phyloP scores from a whole-genome alignment of 352 stramenopile species.

The Pythium phragmitis region DNA sequence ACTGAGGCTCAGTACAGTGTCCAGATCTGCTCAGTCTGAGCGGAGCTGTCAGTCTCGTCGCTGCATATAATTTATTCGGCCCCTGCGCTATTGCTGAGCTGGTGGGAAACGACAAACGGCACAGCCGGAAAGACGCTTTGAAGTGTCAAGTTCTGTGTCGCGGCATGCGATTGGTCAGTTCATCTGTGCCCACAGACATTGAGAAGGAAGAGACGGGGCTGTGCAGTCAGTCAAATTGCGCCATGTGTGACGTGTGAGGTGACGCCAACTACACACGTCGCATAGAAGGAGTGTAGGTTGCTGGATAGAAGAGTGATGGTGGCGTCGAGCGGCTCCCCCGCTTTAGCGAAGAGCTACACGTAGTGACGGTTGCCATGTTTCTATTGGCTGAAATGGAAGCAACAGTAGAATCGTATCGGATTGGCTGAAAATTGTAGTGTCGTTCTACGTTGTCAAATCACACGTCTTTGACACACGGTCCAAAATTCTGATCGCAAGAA shows the following conservation, averaged over 20 bases:
- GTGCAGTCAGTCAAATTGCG: not conserved
- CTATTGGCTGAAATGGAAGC: not conserved
- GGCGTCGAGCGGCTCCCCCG: not conserved
- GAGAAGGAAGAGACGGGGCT: not conserved
- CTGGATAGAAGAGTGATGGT: not conserved
- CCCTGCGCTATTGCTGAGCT: not conserved
- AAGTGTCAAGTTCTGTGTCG: not conserved
- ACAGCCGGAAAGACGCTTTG: not conserved
- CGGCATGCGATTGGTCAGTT: conserved; percentile 6
- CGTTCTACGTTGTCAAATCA: conserved; percentile 17
- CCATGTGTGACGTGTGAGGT: conserved; percentile 4
- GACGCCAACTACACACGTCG: not conserved
- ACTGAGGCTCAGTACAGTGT: too few species aligned
- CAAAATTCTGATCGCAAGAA: conserved; percentile 6
- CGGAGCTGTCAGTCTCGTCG: too few species aligned
- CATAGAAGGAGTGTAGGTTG: not conserved
- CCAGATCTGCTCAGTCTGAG: too few species aligned
- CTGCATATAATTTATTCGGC: too few species aligned
- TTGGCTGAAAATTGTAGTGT: too few species aligned
- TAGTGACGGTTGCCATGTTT: conserved; percentile 1
- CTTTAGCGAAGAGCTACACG: conserved; percentile 1
- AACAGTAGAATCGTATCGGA: too few species aligned
- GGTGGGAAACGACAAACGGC: not conserved
- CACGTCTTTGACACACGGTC: conserved; percentile 18
- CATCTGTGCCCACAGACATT: conserved; percentile 12